Percentiles rank a stretch among this genome's conserved stretches.
These are phyloP conservation scores for Afroboletus lepidellus DNA, from an alignment of 1,284 basidiomycete species.

Conservation along the genomic window DNA sequence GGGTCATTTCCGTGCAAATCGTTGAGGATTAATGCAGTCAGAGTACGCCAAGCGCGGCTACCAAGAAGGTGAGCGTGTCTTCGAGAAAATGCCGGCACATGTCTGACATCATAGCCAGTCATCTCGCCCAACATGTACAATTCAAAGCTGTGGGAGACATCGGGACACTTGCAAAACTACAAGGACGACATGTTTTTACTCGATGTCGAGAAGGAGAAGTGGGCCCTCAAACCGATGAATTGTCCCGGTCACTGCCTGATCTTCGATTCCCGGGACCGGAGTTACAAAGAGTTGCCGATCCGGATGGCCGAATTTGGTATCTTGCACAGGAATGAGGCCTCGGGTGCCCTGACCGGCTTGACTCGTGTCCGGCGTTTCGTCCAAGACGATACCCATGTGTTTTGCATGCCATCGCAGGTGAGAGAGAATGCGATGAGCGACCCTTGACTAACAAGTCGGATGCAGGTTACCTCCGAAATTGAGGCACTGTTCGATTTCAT, in stretches of 20 bases:
- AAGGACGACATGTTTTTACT: slow-evolving; percentile 97
- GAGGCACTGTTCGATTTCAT: slow-evolving; percentile 91
- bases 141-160: slow-evolving; percentile 96
- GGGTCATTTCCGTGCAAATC: neutral
- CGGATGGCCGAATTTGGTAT: slow-evolving; percentile 96
- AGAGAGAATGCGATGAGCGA: slow-evolving; percentile 8
- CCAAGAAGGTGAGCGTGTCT: slow-evolving; percentile 61
- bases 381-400: slow-evolving; percentile 97
- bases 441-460: neutral
- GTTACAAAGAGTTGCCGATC: slow-evolving; percentile 94
- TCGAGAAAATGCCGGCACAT: neutral
- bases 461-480: slow-evolving; percentile 86
- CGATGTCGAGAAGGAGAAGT: slow-evolving; percentile 93
- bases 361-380: slow-evolving; percentile 94
- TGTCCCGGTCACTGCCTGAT: slow-evolving; percentile 98
- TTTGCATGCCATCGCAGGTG: slow-evolving; percentile 90
- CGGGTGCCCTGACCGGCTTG: slow-evolving; percentile 90
- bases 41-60: slow-evolving; percentile 89
- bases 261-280: slow-evolving; percentile 89
- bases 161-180: slow-evolving; percentile 98
- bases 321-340: slow-evolving; percentile 95
- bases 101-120: slow-evolving; percentile 47
- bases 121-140: slow-evolving; percentile 99
- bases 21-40: slow-evolving; percentile 39
- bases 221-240: slow-evolving; percentile 98